Evolutionary conservation across 805 yeast species (phyloP).

Genomic region (Wickerhamomyces queroliae): DNA sequence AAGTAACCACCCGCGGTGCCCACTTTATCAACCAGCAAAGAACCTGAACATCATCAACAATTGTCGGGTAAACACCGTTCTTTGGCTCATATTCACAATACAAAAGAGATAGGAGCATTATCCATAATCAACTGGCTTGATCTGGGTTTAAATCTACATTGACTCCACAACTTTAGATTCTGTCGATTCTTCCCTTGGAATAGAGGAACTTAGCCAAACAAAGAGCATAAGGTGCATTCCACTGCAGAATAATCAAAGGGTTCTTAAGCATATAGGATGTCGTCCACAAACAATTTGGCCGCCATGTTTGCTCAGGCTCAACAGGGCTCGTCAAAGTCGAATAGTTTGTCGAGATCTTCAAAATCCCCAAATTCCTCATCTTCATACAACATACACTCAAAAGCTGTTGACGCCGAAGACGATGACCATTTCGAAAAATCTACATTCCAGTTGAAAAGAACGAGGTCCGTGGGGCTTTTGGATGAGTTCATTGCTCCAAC

Average conservation of each 20-base stretch:
- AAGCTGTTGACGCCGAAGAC: slow-evolving; percentile 61
- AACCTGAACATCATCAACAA: too few relatives aligned
- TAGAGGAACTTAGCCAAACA: too few relatives aligned
- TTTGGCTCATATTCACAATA: too few relatives aligned
- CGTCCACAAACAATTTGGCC: slow-evolving; percentile 4
- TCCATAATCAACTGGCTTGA: not conserved
- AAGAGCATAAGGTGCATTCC: not conserved
- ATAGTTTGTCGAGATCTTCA: not conserved
- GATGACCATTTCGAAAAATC: slow-evolving; percentile 65
- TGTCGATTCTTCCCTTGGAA: too few relatives aligned
- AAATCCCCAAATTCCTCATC: slow-evolving; percentile 1
- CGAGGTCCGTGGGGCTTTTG: slow-evolving; percentile 75
- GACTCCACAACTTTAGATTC: too few relatives aligned
- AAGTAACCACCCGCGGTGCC: too few relatives aligned
- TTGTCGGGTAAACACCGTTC: too few relatives aligned
- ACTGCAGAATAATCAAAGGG: too few relatives aligned
- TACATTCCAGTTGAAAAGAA: slow-evolving; percentile 71
- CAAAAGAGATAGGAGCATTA: too few relatives aligned
- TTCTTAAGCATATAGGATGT: not conserved
- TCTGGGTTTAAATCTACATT: too few relatives aligned
- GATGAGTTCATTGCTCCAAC: slow-evolving; percentile 60
- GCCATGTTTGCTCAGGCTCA: slow-evolving; percentile 2
- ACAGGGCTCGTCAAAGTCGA: not conserved
- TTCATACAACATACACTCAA: slow-evolving; percentile 15
- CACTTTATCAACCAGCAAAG: too few relatives aligned